Evolutionary conservation across 768 basidiomycete species (phyloP).

Genomic region (Naganishia antarctica): DNA sequence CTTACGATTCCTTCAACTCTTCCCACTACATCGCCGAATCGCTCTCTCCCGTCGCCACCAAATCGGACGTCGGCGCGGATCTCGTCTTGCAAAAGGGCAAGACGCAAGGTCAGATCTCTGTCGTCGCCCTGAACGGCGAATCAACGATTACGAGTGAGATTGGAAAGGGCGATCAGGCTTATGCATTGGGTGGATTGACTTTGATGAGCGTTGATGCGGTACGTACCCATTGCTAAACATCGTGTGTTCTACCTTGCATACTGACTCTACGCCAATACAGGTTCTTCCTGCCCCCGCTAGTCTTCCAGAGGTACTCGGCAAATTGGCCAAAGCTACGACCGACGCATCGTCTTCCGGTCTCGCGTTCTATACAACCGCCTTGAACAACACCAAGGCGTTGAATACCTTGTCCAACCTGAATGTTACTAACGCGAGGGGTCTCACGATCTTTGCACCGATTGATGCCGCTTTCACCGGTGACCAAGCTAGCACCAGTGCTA

Average conservation of each 20-base stretch:
- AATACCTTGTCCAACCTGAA: conserved; percentile 24
- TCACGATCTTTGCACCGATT: conserved; percentile 30
- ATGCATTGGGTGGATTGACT: conserved; percentile 20
- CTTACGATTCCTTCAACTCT: conserved; percentile 14
- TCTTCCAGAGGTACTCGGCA: conserved; percentile 20
- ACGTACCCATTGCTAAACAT: not conserved
- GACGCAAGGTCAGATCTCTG: conserved; percentile 2
- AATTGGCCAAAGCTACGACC: conserved; percentile 22
- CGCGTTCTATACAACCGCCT: conserved; percentile 24
- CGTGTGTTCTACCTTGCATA: not conserved
- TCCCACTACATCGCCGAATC: conserved; percentile 20
- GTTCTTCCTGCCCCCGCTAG: conserved; percentile 16
- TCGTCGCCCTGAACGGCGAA: conserved; percentile 15
- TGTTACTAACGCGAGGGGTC: conserved; percentile 6
- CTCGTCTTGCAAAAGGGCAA: conserved; percentile 18
- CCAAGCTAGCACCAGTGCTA: conserved; percentile 1
- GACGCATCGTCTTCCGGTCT: conserved; percentile 21
- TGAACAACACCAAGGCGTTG: conserved; percentile 23
- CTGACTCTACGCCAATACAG: not conserved
- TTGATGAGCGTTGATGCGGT: conserved; percentile 27
- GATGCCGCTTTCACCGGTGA: conserved; percentile 26
- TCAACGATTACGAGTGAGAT: not conserved
- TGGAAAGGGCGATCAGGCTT: conserved; percentile 2
- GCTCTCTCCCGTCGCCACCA: conserved; percentile 4
- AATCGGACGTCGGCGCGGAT: conserved; percentile 8